Evolutionary conservation across 371 early-diverging fungal species (phyloP).

Genomic region (Mortierella sp.): DNA sequence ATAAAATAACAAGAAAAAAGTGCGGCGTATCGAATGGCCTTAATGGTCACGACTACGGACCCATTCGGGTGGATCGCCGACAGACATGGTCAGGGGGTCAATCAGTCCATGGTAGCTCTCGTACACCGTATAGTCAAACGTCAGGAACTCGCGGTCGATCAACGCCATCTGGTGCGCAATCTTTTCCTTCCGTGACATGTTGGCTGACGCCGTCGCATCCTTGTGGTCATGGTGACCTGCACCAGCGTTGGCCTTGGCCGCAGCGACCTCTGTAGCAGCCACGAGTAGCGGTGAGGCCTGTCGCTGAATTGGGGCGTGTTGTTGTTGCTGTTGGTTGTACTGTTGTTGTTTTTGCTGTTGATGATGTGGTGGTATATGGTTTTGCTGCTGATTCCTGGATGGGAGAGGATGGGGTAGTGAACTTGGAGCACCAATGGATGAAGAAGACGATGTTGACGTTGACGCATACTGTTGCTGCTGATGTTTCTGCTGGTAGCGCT

Average conservation of each 20-base stretch:
- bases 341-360: slow-evolving; percentile 12
- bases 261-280: slow-evolving; percentile 12
- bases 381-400: slow-evolving; percentile 16
- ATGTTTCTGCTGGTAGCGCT: slow-evolving; percentile 16
- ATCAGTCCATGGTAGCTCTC: slow-evolving; percentile 75
- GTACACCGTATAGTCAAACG: slow-evolving; percentile 76
- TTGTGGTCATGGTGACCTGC: background rate
- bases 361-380: slow-evolving; percentile 16
- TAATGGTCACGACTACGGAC: slow-evolving; percentile 57
- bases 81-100: slow-evolving; percentile 74
- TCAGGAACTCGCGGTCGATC: slow-evolving; percentile 73
- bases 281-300: slow-evolving; percentile 12
- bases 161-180: slow-evolving; percentile 52
- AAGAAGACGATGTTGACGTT: slow-evolving; percentile 35
- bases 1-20: background rate
- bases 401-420: slow-evolving; percentile 29
- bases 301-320: slow-evolving; percentile 16
- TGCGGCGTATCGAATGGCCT: background rate
- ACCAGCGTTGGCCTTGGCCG: slow-evolving; percentile 16
- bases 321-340: slow-evolving; percentile 15
- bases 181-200: slow-evolving; percentile 45
- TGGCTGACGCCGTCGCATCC: slow-evolving; percentile 5
- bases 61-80: slow-evolving; percentile 80
- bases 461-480: slow-evolving; percentile 30
- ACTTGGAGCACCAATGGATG: slow-evolving; percentile 17